These are phyloP conservation scores for Helminthosporium solani DNA, from an alignment of 2,329 filamentous ascomycete genomes.

Conservation along the genomic window DNA sequence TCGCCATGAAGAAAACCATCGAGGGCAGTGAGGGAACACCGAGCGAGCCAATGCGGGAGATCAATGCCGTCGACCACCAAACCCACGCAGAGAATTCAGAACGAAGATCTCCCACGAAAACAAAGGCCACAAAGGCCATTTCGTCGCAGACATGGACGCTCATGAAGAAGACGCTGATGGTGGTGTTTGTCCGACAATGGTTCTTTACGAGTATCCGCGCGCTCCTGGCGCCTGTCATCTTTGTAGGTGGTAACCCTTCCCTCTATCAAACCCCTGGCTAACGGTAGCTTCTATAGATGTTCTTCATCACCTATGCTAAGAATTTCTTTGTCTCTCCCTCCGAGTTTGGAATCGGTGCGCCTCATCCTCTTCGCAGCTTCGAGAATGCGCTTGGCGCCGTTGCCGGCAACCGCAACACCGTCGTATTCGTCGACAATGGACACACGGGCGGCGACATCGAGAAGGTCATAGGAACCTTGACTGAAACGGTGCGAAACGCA, in stretches of 20 bases:
- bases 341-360: constrained; percentile 68
- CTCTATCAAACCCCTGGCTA: constrained; percentile 4
- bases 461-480: constrained; percentile 65
- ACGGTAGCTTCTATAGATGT: constrained; percentile 38
- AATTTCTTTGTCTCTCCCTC: constrained; percentile 82
- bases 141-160: constrained; percentile 57
- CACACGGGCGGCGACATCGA: constrained; percentile 68
- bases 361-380: constrained; percentile 64
- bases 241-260: constrained; percentile 31
- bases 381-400: constrained; percentile 62
- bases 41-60: not conserved
- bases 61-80: no score
- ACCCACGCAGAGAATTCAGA: not conserved
- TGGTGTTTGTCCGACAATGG: constrained; percentile 56
- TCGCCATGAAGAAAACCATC: not conserved
- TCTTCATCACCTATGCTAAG: constrained; percentile 65
- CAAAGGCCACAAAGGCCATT: constrained; percentile 33
- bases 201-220: constrained; percentile 57
- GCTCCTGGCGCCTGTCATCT: constrained; percentile 58
- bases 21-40: not conserved
- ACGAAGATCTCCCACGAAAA: not conserved
- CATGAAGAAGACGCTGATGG: constrained; percentile 58
- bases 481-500: constrained; percentile 56
- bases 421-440: constrained; percentile 79
- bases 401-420: constrained; percentile 61